Conservation (phyloP, 331 rosid genomes). For the Spiraea crenata region DNA sequence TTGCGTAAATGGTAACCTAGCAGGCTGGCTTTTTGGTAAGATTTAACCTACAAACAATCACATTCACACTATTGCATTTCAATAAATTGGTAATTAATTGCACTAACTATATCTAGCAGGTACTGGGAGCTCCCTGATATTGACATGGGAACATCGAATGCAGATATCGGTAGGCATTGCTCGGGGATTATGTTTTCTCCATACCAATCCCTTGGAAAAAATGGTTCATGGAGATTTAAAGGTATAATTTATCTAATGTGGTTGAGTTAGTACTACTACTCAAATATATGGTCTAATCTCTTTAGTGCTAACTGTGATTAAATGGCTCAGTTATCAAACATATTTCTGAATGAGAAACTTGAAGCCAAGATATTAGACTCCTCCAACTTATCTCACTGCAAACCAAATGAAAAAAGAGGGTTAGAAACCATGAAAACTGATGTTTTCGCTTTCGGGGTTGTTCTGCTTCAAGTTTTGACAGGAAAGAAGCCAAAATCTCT, state of each 20-base stretch:
- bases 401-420: slow-evolving; percentile 1
- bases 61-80: neutral
- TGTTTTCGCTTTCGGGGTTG: slow-evolving; percentile 3
- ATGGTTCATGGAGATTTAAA: slow-evolving; percentile 5
- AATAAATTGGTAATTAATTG: neutral
- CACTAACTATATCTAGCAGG: neutral
- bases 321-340: slow-evolving; percentile 4
- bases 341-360: slow-evolving; percentile 16
- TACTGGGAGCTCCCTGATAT: neutral
- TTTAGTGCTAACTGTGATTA: neutral
- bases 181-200: slow-evolving; percentile 5
- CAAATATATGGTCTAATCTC: too few species aligned
- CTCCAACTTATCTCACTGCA: neutral
- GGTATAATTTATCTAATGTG: neutral
- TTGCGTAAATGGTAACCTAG: slow-evolving; percentile 1
- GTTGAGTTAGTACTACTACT: neutral
- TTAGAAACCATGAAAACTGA: neutral
- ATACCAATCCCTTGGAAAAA: neutral
- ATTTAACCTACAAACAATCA: too few species aligned
- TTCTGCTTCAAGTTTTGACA: slow-evolving; percentile 6
- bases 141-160: slow-evolving; percentile 4
- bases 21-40: slow-evolving; percentile 1
- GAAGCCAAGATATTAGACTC: slow-evolving; percentile 7
- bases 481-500: slow-evolving; percentile 1
- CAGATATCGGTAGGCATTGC: slow-evolving; percentile 2